Conservation (phyloP, 2,329 filamentous ascomycete genomes). For the Blastomyces emzantsi region DNA sequence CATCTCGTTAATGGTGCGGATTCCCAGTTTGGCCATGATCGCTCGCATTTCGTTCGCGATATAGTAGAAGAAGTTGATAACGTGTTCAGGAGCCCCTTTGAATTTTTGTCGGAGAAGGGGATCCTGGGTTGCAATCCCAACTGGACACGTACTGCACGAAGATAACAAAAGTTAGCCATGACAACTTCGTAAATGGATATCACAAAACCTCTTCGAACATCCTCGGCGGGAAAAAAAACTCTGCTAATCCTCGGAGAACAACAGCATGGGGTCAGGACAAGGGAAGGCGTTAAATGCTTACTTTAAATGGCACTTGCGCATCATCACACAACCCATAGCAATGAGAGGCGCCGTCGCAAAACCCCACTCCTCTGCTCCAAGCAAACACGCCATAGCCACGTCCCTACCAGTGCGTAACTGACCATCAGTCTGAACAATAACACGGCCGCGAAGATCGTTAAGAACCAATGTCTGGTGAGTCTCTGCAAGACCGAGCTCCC, state of each 20-base stretch:
- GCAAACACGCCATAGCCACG: conserved; percentile 85
- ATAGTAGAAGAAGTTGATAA: conserved; percentile 99
- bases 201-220: no score
- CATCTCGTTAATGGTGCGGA: conserved; percentile 97
- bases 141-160: conserved; percentile 65
- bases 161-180: conserved; percentile 20
- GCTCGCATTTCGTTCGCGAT: conserved; percentile 90
- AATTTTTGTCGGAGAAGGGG: conserved; percentile 94
- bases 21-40: conserved; percentile 93
- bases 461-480: conserved; percentile 94
- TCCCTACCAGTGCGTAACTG: conserved; percentile 88
- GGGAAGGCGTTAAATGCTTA: conserved; percentile 2
- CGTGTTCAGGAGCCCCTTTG: conserved; percentile 82
- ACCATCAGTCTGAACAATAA: conserved; percentile 92
- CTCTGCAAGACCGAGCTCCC: conserved; percentile 93
- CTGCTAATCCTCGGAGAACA: not conserved
- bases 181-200: no score
- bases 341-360: conserved; percentile 93
- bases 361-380: conserved; percentile 97
- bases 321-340: conserved; percentile 94
- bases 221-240: no score
- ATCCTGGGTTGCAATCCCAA: conserved; percentile 92
- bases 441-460: conserved; percentile 90
- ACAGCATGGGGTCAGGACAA: not conserved
- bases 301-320: conserved; percentile 55